Base-by-base conservation (phyloP, 2,329 filamentous ascomycete genomes). In the Basipetospora chlamydospora region DNA sequence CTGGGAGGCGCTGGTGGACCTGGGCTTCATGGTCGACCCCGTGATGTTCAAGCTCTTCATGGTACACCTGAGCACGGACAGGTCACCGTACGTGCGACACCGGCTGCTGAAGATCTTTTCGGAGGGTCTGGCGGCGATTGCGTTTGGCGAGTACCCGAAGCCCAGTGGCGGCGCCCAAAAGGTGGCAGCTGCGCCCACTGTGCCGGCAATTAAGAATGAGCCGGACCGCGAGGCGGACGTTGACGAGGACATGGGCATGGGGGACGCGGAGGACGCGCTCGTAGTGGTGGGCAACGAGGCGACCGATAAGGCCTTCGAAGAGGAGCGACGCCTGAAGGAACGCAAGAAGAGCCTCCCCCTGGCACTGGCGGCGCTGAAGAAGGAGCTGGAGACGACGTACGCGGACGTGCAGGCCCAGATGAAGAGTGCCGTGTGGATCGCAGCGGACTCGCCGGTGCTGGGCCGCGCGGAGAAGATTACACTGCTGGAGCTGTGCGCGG, bases 271-370 rank as follows among this genome's bases (percentile, higher is more conserved):
- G 23, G 56, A 57, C 11, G 52, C 55, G 6, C 46, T 62, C 7
- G 44, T 63, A n/a, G 52, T 64, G 21, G 53, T 64, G 2, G 59
- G 63, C 41, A 58, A 61, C 16, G 59, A 54, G 44, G 56, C 53
- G 2, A 42, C 42, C 22, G 36, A 38, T 3, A 49, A 59, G 37
- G 59, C 70, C 46, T 73, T 73, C 9, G 73, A 70, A 46, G 77
- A 76, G 57, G 68, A 78, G 30, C 50, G 59, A 21, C 69, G 67
- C 38, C 71, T 74, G 60, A 77, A 76, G 53, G 70, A 73, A 40
- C 71, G 73, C 44, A 74, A 75, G 44, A 67, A 71, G 47, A 77
- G 84, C 48, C 57, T 74, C 16, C 64, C 70, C 35, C 63, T 69
- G 28, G 68, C 80, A 25, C 51, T 64, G 15, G 58, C 52, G 38